Evolutionary conservation across 2,329 filamentous ascomycete genomes (phyloP).

Genomic region (Cordyceps tenuipes): DNA sequence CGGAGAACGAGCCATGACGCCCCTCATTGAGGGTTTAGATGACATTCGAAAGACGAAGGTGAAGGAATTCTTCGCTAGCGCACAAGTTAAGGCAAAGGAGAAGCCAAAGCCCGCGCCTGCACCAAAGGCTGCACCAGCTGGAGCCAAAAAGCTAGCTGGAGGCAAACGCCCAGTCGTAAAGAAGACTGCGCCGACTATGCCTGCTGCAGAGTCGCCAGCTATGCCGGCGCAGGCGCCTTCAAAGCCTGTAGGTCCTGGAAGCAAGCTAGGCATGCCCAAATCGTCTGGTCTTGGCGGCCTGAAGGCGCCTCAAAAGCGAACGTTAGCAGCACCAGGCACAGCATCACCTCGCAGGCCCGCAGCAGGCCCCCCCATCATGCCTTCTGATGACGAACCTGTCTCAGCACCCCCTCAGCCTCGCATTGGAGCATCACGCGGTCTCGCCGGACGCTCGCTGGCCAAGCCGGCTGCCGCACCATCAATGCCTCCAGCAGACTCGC

Average conservation of each 20-base stretch:
- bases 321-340: slow-evolving; percentile 38
- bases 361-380: slow-evolving; percentile 38
- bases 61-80: slow-evolving; percentile 76
- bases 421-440: slow-evolving; percentile 63
- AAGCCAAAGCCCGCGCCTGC: slow-evolving; percentile 75
- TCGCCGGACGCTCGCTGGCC: slow-evolving; percentile 76
- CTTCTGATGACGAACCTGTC: slow-evolving; percentile 50
- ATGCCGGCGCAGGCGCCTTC: slow-evolving; percentile 51
- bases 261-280: slow-evolving; percentile 50
- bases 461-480: slow-evolving; percentile 55
- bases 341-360: slow-evolving; percentile 47
- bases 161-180: slow-evolving; percentile 36
- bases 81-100: slow-evolving; percentile 40
- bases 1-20: slow-evolving; percentile 90
- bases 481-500: slow-evolving; percentile 43
- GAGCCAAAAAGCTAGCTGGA: slow-evolving; percentile 37
- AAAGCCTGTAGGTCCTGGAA: slow-evolving; percentile 34
- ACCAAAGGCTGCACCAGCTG: slow-evolving; percentile 41
- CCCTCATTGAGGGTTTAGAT: slow-evolving; percentile 83
- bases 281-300: slow-evolving; percentile 44
- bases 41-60: slow-evolving; percentile 94
- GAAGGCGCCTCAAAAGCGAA: slow-evolving; percentile 52
- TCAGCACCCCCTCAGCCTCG: slow-evolving; percentile 51
- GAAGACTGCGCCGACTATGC: slow-evolving; percentile 34
- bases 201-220: slow-evolving; percentile 41